Evolutionary conservation across 2,329 filamentous ascomycete species (phyloP), one percentile per base, ranked within the genome.

Genomic region (Fusarium caatingaense): DNA sequence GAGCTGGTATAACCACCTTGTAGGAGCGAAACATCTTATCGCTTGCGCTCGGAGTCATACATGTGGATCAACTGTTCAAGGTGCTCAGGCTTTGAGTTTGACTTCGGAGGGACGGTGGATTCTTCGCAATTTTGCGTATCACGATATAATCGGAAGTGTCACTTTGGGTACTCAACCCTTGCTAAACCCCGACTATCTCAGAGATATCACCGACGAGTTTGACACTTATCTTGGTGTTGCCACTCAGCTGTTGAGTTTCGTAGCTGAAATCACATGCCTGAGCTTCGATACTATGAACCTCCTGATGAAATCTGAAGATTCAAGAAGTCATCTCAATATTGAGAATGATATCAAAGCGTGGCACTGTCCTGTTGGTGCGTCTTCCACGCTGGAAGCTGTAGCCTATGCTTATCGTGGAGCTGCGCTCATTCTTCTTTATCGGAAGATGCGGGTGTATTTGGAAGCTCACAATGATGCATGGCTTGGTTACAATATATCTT

Each of bases 31-130:
- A 25, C 40, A 44, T 44, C 50, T 54, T 2, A 54, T 54, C 11
- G 8, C 5, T 2, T 44, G 27, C 21, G 27, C 50, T n/a, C 50
- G 27, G 12, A 25, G 27, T 4, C 6, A 44, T 3, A 15, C 8
- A 13, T 11, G 13, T 28, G 50, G 25, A 10, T 51, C 23, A 8
- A 4, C 40, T 6, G 23, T 41, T 1, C 10, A n/a, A 13, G 50
- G 50, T 8, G 20, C 50, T 25, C 20, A 54, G n/a, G 50, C 27
- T 3, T 30, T 54, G 7, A 44, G 10, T 7, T 10, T 32, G 4
- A 54, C 40, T 13, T 44, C 50, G 12, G 50, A 54, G 6, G 40
- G 50, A 23, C 40, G 40, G 12, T 54, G 50, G 50, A 54, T 54
- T 8, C 50, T 54, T 8, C 50, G 40, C 16, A 54, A 44, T 4